A percentile compares a stretch with the other conserved stretches of the same genome.
Evolutionary conservation across 139 green algal genomes (phyloP).

Genomic region (Desmodesmus armatus): DNA sequence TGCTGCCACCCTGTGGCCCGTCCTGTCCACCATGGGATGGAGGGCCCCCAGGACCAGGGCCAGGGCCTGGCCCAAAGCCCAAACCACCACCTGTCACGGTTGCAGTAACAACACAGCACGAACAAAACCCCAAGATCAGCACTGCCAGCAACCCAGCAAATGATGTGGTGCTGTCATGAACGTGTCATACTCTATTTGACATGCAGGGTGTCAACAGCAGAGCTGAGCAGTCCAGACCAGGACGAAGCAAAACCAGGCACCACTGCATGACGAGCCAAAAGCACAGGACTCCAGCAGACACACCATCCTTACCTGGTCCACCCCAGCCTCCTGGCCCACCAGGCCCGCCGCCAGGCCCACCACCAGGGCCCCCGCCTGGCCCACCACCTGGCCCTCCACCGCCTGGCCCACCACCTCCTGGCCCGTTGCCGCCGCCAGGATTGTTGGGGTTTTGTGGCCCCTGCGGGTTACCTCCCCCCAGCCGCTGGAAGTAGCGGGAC

Average conservation of each 20-base stretch:
- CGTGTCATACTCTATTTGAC: too few relatives aligned
- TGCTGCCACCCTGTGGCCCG: neutral
- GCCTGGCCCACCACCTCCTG: constrained; percentile 45
- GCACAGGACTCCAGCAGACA: too few relatives aligned
- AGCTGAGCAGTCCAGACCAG: too few relatives aligned
- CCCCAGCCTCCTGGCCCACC: neutral
- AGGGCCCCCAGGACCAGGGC: neutral
- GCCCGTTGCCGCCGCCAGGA: neutral
- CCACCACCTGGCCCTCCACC: constrained; percentile 5
- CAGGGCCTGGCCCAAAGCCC: neutral
- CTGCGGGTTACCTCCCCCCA: neutral
- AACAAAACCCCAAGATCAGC: too few relatives aligned
- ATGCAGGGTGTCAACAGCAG: too few relatives aligned
- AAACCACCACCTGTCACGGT: too few relatives aligned
- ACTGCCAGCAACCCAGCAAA: too few relatives aligned
- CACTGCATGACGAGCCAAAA: too few relatives aligned
- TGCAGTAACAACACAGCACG: too few relatives aligned
- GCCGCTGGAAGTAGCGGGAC: constrained; percentile 58
- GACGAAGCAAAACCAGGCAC: too few relatives aligned
- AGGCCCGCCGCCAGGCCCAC: constrained; percentile 15
- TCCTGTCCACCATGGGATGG: neutral
- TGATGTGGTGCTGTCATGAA: too few relatives aligned
- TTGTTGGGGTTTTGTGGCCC: neutral
- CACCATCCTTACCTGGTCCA: neutral
- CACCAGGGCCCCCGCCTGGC: neutral